Base-by-base conservation (phyloP, 768 basidiomycete species). In the Auriscalpium orientale region DNA sequence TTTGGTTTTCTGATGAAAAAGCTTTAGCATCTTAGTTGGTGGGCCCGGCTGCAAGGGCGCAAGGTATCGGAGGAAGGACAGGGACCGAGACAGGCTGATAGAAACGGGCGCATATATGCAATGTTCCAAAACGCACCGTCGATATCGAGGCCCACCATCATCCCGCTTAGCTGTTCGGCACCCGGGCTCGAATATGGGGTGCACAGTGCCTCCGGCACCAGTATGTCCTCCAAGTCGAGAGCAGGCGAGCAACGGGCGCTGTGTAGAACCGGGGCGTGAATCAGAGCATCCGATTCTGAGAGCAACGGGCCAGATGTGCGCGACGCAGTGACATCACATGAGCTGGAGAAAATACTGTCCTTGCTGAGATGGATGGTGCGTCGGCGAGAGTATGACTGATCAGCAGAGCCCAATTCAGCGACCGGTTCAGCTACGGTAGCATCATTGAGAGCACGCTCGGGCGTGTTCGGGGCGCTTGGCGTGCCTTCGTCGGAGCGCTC, bases 321-420 rank as follows among this genome's bases (percentile, higher is more conserved):
- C 6, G 40, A 38, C 4, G 48, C 49, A 50, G 58, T 45, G 11
- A 21, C 51, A 35, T 61, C 50, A 38, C 57, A 45, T 47, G 44
- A 52, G 52, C 55, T 56, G 18, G 60, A 59, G 51, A 62, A 60
- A 20, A 62, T 62, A 44, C 59, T 54, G 13, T 62, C 59, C 33
- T 51, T 36, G 34, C 49, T 50, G 35, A 33, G 36, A 15, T 49
- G 56, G 16, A n/a, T 44, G 15, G n/a, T 35, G 21, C 28, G 28
- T 28, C 28, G 28, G 18, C 15, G 43, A 15, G 53, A 12, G 3
- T 21, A 36, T 9, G 20, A 9, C 8, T 40, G 15, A 40, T 28
- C 38, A 51, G 40, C 34, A 16, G 35, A 37, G 45, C 46, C 46
- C n/a, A 38, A n/a, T n/a, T 15, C 45, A 18, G 20, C 7, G 47